Conservation (phyloP, 768 basidiomycete genomes). For the Termitomyces sp. region DNA sequence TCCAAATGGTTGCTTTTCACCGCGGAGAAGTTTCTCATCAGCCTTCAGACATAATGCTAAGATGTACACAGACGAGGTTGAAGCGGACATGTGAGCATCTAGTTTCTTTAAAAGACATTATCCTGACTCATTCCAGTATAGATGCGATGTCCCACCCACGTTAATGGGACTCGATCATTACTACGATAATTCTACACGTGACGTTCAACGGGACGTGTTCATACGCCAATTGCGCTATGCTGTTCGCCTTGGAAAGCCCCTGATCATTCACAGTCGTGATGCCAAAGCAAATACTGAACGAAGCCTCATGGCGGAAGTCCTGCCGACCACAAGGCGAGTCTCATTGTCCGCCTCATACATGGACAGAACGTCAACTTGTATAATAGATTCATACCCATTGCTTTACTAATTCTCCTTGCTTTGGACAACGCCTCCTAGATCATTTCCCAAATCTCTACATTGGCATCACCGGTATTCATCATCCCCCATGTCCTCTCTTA, state of each 20-base stretch:
- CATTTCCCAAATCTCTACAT: slow-evolving; percentile 82
- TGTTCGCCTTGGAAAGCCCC: no score
- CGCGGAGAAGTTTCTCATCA: background rate
- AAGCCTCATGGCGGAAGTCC: slow-evolving; percentile 73
- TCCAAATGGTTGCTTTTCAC: slow-evolving; percentile 1
- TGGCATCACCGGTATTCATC: slow-evolving; percentile 41
- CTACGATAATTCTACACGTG: slow-evolving; percentile 71
- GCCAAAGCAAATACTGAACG: slow-evolving; percentile 78
- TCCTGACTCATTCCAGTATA: slow-evolving; percentile 35
- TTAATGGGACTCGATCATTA: slow-evolving; percentile 83
- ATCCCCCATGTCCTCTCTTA: background rate
- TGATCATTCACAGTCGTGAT: slow-evolving; percentile 84
- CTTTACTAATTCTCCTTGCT: slow-evolving; percentile 78
- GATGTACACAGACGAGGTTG: slow-evolving; percentile 61
- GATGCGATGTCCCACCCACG: slow-evolving; percentile 75
- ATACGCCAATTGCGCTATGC: slow-evolving; percentile 60
- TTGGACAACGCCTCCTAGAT: slow-evolving; percentile 64
- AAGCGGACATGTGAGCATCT: slow-evolving; percentile 54
- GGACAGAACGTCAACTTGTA: background rate
- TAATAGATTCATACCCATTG: slow-evolving; percentile 80
- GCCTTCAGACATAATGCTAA: slow-evolving; percentile 62
- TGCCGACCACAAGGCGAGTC: no score
- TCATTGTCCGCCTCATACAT: background rate
- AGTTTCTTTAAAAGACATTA: background rate
- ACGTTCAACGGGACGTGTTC: slow-evolving; percentile 64